These are phyloP conservation scores for Penicillium sp. DNA, from an alignment of 2,329 filamentous ascomycete species.

Conservation along the genomic window DNA sequence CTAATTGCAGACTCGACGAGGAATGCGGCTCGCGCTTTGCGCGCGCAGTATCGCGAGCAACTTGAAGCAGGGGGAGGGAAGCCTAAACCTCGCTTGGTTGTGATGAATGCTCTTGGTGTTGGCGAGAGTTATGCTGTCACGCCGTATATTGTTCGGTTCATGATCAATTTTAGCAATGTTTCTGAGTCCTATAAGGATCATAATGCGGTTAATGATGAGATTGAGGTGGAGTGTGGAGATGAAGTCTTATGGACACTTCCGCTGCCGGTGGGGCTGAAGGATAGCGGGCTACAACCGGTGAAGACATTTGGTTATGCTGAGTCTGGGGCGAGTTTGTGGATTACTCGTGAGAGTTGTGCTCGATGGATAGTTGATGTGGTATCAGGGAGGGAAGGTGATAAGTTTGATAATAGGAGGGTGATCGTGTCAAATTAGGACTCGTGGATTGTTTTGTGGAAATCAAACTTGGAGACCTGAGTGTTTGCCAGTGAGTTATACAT, in stretches of 20 bases:
- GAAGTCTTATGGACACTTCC: constrained; percentile 19
- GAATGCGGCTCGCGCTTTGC: constrained; percentile 10
- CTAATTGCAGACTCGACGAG: constrained; percentile 16
- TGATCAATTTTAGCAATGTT: constrained; percentile 20
- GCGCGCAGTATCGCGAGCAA: neutral
- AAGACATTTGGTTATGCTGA: constrained; percentile 15
- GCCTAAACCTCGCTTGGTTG: constrained; percentile 8
- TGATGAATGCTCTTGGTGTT: constrained; percentile 17
- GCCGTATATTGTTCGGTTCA: constrained; percentile 16
- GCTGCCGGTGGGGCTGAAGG: constrained; percentile 10
- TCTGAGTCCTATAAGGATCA: constrained; percentile 20
- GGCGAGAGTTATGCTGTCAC: constrained; percentile 11
- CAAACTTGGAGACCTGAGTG: too few species aligned
- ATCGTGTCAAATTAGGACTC: constrained; percentile 1
- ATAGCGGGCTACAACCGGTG: constrained; percentile 6
- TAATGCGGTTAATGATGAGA: constrained; percentile 15
- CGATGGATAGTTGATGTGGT: constrained; percentile 21
- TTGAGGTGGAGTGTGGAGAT: constrained; percentile 17
- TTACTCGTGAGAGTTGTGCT: constrained; percentile 21
- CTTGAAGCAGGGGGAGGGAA: neutral
- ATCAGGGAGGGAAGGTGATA: constrained; percentile 4
- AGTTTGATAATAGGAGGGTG: constrained; percentile 15
- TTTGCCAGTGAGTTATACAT: too few species aligned
- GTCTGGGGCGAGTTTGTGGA: constrained; percentile 5
- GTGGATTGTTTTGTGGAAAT: too few species aligned